Evolutionary conservation across 441 rosid genomes (phyloP).

Genomic region (Breynia disticha): DNA sequence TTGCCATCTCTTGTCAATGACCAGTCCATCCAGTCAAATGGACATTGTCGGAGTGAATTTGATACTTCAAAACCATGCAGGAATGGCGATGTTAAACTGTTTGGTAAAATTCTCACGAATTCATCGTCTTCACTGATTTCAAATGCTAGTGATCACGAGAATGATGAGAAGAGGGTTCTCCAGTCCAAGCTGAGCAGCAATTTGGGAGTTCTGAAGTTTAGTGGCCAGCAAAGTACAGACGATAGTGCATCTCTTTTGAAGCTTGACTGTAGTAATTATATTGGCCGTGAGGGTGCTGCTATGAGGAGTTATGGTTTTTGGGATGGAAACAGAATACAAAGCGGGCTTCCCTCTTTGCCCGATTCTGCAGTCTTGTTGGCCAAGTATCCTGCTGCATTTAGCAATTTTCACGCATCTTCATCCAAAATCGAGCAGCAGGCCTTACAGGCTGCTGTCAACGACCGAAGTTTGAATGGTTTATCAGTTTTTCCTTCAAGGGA

Average conservation of each 20-base stretch:
- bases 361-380: constrained; percentile 62
- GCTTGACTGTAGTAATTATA: constrained; percentile 34
- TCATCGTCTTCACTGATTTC: constrained; percentile 20
- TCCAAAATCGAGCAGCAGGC: constrained; percentile 41
- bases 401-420: constrained; percentile 25
- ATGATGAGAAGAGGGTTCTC: constrained; percentile 28
- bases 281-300: constrained; percentile 58
- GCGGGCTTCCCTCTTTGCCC: constrained; percentile 61
- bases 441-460: constrained; percentile 25
- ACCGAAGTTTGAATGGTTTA: constrained; percentile 24
- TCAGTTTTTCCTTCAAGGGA: constrained; percentile 33
- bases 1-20: constrained; percentile 22
- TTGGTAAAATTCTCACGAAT: constrained; percentile 69
- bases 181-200: constrained; percentile 26
- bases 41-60: constrained; percentile 26
- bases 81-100: constrained; percentile 71
- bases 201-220: constrained; percentile 32
- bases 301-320: constrained; percentile 64
- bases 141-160: constrained; percentile 25
- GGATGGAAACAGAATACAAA: constrained; percentile 80
- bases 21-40: constrained; percentile 28
- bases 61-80: constrained; percentile 38
- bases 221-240: constrained; percentile 24
- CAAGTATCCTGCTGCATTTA: constrained; percentile 69
- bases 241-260: constrained; percentile 27